Evolutionary conservation across 768 basidiomycete species (phyloP), one percentile per base, ranked within the genome.

Genomic region (Tephrocybe sp.): DNA sequence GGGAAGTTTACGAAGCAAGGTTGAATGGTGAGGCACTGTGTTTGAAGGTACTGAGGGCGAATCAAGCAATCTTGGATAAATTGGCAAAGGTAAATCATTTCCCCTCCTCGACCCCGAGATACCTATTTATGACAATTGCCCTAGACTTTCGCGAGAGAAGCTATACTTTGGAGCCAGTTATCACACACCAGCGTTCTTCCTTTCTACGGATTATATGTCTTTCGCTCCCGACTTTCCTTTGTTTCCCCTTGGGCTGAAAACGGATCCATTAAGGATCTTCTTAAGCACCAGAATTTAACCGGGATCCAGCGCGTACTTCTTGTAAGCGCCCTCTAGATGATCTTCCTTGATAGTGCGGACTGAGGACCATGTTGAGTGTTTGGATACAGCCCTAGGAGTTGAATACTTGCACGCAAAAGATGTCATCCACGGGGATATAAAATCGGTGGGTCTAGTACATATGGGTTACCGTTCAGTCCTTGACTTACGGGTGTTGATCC

Each of bases 391-490:
- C 2, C 44, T 53, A 23, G 67, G 67, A 20, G 39, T 68, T 20
- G 45, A 57, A 21, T 62, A 61, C 49, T 51, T 68, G 12, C 66
- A 68, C 42, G 32, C 28, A 21, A 21, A 50, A 15, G 51, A 57
- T 4, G 54, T 68, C 11, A 54, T 66, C 4, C 66, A 68, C 44
- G 66, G 66, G 18, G 65, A 66, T 57, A 45, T 68, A 15, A 64
- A 65, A 60, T 60, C 59, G 30, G 65, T 66, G 36, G 36, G 47
- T n/a, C 15, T 45, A 3, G 15, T 7, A 36, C 26, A 30, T 30
- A 26, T 28, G 8, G 11, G 12, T 14, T 1, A 25, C 34, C 3
- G 10, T 1, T 5, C 36, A 24, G 12, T 21, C 33, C 34, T 14
- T 18, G 34, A 36, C 34, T 5, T 36, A n/a, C n/a, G n/a, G 34